Conservation (phyloP, 2,329 filamentous ascomycete species). For the Falciphora oryzae region DNA sequence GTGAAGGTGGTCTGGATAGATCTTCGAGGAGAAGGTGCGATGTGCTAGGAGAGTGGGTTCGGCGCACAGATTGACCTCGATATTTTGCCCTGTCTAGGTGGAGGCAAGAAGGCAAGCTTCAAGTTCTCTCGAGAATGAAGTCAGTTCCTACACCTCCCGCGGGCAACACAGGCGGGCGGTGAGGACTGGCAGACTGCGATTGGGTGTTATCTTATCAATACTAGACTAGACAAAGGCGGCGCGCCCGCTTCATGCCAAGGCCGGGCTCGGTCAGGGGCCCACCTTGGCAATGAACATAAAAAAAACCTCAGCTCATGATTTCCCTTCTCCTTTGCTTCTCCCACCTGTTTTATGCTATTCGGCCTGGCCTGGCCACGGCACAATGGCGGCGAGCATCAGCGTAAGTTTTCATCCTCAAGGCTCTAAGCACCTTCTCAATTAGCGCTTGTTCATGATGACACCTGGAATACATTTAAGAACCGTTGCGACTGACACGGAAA, state of each 20-base stretch:
- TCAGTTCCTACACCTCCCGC: background rate
- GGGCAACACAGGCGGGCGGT: background rate
- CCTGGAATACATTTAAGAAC: slow-evolving; percentile 44
- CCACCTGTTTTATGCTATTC: background rate
- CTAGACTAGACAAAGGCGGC: background rate
- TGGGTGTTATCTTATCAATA: background rate
- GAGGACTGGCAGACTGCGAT: background rate
- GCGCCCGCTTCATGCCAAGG: background rate
- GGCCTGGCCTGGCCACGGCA: background rate
- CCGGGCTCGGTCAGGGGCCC: background rate
- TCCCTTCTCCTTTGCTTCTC: background rate
- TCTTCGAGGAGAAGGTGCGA: background rate
- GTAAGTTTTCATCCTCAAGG: background rate
- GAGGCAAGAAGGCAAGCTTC: too few species aligned
- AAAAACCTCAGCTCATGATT: background rate
- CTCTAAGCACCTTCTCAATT: background rate
- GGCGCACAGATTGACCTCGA: background rate
- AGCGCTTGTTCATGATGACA: slow-evolving; percentile 38
- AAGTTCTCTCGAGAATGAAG: too few species aligned
- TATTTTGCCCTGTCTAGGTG: background rate
- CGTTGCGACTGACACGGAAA: slow-evolving; percentile 51
- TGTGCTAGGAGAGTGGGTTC: background rate
- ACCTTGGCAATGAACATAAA: background rate
- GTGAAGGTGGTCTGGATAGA: slow-evolving; percentile 2
- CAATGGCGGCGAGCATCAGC: background rate